phyloP scores from a whole-genome alignment of 2,329 filamentous ascomycete genomes.

The Hortaea werneckii region DNA sequence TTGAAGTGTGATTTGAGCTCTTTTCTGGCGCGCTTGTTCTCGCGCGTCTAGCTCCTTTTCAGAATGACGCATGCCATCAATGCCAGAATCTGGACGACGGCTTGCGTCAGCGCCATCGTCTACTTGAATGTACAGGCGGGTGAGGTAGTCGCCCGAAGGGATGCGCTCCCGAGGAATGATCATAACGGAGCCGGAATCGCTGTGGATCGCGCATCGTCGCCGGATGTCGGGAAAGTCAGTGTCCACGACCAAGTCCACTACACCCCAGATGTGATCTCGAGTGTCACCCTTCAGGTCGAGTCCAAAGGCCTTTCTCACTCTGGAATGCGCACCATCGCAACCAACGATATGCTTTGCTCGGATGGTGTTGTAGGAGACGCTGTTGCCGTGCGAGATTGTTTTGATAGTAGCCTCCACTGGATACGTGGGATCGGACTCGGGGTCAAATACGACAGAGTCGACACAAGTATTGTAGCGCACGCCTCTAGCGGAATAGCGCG shows the following conservation, averaged over 20 bases:
- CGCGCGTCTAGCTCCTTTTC: conserved; percentile 28
- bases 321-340: conserved; percentile 63
- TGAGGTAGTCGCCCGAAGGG: conserved; percentile 10
- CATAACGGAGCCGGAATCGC: conserved; percentile 59
- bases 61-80: too few species aligned
- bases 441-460: background rate
- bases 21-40: conserved; percentile 48
- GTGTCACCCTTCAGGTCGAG: conserved; percentile 18
- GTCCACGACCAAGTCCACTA: conserved; percentile 19
- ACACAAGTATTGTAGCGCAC: too few species aligned
- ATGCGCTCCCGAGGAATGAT: conserved; percentile 65
- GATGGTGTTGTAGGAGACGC: conserved; percentile 28
- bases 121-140: conserved; percentile 18
- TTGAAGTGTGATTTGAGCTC: conserved; percentile 55
- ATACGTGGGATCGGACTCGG: background rate
- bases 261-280: conserved; percentile 22
- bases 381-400: background rate
- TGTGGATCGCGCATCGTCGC: conserved; percentile 69
- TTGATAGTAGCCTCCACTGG: background rate
- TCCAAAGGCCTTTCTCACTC: conserved; percentile 45
- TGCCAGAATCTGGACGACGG: too few species aligned
- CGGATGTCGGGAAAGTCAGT: conserved; percentile 53
- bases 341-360: conserved; percentile 57
- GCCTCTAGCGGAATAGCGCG: background rate
- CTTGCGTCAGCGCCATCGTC: too few species aligned